phyloP scores from a whole-genome alignment of 75 land plant species.

The Larix kaempferi region DNA sequence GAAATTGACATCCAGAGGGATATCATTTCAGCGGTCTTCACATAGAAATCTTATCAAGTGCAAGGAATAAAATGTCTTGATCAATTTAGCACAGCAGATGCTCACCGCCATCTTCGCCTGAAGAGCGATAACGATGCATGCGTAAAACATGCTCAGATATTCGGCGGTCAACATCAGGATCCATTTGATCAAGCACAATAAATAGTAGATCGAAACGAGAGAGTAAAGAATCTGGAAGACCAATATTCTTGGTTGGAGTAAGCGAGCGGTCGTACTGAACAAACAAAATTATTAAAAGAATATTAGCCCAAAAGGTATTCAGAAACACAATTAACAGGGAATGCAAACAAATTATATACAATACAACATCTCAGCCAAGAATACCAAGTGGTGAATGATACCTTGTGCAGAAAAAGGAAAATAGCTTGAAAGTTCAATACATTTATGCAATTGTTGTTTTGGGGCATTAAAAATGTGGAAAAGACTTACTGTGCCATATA shows the following conservation, averaged over 20 bases:
- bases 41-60: background rate
- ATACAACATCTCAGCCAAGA: background rate
- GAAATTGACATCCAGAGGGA: background rate
- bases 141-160: slow-evolving; percentile 88
- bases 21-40: background rate
- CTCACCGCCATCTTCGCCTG: slow-evolving; percentile 71
- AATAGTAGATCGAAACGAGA: slow-evolving; percentile 98
- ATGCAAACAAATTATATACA: background rate
- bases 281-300: background rate
- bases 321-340: background rate
- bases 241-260: slow-evolving; percentile 98
- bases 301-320: background rate
- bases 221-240: slow-evolving; percentile 95
- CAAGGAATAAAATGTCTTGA: background rate
- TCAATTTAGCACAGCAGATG: background rate
- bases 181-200: slow-evolving; percentile 99
- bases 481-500: slow-evolving; percentile 93
- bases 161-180: slow-evolving; percentile 85
- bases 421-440: no score
- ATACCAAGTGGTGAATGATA: no score
- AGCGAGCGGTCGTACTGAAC: slow-evolving; percentile 96
- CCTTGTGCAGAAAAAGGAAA: no score
- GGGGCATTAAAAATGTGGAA: background rate
- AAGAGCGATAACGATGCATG: slow-evolving; percentile 88
- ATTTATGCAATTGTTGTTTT: background rate